phyloP scores from a whole-genome alignment of 2,329 filamentous ascomycete species.

The Botrytis squamosa region DNA sequence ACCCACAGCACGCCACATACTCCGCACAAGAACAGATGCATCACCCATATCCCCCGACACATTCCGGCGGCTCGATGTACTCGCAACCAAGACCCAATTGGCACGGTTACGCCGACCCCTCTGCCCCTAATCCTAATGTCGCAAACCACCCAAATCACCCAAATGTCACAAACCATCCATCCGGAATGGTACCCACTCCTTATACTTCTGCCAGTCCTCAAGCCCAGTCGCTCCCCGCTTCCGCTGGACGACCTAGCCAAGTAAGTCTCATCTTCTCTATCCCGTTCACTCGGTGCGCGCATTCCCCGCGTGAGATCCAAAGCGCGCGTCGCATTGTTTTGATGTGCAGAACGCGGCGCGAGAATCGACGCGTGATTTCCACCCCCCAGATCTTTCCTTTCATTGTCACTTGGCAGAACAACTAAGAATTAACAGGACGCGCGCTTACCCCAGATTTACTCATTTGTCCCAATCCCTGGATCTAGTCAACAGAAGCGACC shows the following conservation, averaged over 20 bases:
- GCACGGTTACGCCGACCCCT: conserved; percentile 59
- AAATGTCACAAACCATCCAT: not conserved
- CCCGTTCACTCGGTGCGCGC: not conserved
- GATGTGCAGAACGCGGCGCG: conserved; percentile 22
- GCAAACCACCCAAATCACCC: conserved; percentile 42
- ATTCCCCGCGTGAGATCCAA: not conserved
- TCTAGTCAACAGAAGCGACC: conserved; percentile 97
- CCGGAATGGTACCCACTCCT: not conserved
- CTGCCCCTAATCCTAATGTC: conserved; percentile 21
- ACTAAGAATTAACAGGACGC: conserved; percentile 40
- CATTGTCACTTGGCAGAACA: conserved; percentile 17
- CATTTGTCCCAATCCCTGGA: conserved; percentile 94
- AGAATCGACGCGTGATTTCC: conserved; percentile 1
- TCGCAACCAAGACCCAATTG: conserved; percentile 72
- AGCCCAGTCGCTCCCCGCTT: not conserved
- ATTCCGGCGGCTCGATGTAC: conserved; percentile 58
- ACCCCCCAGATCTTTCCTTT: conserved; percentile 16
- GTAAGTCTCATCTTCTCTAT: not conserved
- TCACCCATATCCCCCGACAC: conserved; percentile 66
- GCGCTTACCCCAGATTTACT: conserved; percentile 78
- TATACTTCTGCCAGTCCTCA: not conserved
- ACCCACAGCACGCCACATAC: conserved; percentile 80
- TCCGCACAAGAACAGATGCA: conserved; percentile 82
- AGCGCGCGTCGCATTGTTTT: not conserved
- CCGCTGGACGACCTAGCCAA: not conserved